phyloP scores from a whole-genome alignment of 2,329 filamentous ascomycete species.

The Ascochyta fabae region DNA sequence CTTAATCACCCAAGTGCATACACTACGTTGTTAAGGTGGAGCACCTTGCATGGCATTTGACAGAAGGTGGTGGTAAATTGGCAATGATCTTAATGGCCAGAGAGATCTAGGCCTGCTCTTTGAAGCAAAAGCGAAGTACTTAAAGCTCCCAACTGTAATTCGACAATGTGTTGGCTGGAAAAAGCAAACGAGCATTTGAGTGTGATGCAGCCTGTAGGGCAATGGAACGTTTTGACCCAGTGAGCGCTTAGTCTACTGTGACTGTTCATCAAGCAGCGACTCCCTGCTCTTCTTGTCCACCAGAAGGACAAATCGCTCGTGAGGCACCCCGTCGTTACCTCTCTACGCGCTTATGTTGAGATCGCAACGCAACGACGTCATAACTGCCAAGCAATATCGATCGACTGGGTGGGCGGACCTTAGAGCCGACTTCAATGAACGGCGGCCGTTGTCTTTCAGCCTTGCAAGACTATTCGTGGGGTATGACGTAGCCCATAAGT shows the following conservation, averaged over 20 bases:
- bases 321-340: not conserved
- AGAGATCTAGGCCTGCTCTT: not conserved
- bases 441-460: conserved; percentile 5
- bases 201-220: not conserved
- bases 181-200: not conserved
- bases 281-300: not conserved
- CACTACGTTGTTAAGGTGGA: conserved; percentile 22
- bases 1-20: conserved; percentile 15
- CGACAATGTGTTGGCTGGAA: not conserved
- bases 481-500: conserved; percentile 26
- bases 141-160: not conserved
- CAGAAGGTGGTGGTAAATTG: not conserved
- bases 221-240: not conserved
- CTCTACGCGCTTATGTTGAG: not conserved
- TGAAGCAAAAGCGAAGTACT: not conserved
- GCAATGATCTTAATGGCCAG: not conserved
- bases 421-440: not conserved
- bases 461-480: conserved; percentile 20
- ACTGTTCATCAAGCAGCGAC: not conserved
- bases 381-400: conserved; percentile 2
- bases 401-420: not conserved
- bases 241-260: not conserved
- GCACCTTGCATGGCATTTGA: conserved; percentile 12
- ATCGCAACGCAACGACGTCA: conserved; percentile 2
- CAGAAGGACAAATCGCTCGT: not conserved